Conservation (phyloP, 192 early-diverging fungal genomes). For the Gonapodya sp. region DNA sequence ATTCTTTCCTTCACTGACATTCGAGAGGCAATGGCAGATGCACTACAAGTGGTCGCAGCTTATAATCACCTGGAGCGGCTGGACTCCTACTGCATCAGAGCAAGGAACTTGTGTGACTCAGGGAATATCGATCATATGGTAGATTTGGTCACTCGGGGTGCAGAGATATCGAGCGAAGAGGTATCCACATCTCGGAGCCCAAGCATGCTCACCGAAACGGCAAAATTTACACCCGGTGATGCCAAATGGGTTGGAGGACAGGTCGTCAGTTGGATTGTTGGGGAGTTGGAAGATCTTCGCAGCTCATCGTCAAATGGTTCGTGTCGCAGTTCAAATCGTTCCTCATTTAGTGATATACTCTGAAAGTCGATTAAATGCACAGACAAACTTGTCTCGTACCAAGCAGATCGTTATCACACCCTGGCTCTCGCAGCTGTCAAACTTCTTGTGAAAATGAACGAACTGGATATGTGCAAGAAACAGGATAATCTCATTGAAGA, state of each 20-base stretch:
- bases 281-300: neutral
- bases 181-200: neutral
- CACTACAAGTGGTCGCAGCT: slow-evolving; percentile 42
- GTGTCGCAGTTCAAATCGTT: too few species aligned
- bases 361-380: neutral
- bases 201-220: neutral
- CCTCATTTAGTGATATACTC: neutral
- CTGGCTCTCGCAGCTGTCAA: neutral
- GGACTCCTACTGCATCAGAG: slow-evolving; percentile 40
- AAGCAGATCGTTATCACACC: neutral
- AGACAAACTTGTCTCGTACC: neutral
- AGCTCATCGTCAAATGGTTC: too few species aligned
- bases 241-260: neutral
- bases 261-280: neutral
- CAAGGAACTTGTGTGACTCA: slow-evolving; percentile 37
- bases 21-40: slow-evolving; percentile 46
- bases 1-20: slow-evolving; percentile 36
- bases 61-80: slow-evolving; percentile 44
- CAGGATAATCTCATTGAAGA: neutral
- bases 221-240: neutral
- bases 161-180: neutral
- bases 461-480: neutral
- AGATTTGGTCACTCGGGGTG: neutral
- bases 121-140: slow-evolving; percentile 20
- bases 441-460: neutral